Evolutionary conservation across 495 filamentous ascomycete species (phyloP).

Genomic region (Sporormia fimetaria): DNA sequence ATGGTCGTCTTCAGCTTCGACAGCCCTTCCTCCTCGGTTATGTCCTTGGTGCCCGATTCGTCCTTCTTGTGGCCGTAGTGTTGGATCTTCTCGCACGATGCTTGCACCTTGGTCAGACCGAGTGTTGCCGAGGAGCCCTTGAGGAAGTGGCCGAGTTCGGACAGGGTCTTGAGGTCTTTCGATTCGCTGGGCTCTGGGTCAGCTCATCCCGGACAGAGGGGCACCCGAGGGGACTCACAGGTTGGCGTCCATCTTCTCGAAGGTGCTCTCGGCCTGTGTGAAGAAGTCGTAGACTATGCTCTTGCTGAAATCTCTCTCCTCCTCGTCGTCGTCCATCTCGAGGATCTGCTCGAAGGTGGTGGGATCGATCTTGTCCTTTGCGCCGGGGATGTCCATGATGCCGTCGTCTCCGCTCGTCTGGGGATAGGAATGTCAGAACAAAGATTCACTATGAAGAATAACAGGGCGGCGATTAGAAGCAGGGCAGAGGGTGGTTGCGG

Average conservation of each 20-base stretch:
- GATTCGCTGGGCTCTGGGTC: conserved; percentile 39
- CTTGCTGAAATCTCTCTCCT: conserved; percentile 64
- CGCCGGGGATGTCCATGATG: conserved; percentile 40
- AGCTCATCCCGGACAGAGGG: neutral
- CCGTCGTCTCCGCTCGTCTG: conserved; percentile 36
- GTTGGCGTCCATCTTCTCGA: conserved; percentile 67
- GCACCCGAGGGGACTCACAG: conserved; percentile 44
- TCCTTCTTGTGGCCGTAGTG: conserved; percentile 74
- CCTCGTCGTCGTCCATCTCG: conserved; percentile 86
- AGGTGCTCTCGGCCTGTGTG: conserved; percentile 77
- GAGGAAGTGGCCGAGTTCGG: conserved; percentile 81
- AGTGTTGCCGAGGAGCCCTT: conserved; percentile 98
- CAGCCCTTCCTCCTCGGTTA: conserved; percentile 50
- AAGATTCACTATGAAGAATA: neutral
- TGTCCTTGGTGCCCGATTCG: conserved; percentile 55
- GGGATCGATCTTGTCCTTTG: conserved; percentile 63
- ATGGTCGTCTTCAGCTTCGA: conserved; percentile 58
- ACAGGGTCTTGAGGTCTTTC: conserved; percentile 59
- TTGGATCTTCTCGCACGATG: conserved; percentile 92
- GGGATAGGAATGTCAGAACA: conserved; percentile 2
- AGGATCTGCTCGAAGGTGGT: conserved; percentile 86
- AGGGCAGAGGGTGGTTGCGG: neutral
- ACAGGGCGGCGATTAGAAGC: neutral
- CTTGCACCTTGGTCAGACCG: conserved; percentile 82
- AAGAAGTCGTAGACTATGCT: conserved; percentile 90